These are phyloP conservation scores for Mycogone perniciosa DNA, from an alignment of 2,329 filamentous ascomycete species.

Conservation along the genomic window DNA sequence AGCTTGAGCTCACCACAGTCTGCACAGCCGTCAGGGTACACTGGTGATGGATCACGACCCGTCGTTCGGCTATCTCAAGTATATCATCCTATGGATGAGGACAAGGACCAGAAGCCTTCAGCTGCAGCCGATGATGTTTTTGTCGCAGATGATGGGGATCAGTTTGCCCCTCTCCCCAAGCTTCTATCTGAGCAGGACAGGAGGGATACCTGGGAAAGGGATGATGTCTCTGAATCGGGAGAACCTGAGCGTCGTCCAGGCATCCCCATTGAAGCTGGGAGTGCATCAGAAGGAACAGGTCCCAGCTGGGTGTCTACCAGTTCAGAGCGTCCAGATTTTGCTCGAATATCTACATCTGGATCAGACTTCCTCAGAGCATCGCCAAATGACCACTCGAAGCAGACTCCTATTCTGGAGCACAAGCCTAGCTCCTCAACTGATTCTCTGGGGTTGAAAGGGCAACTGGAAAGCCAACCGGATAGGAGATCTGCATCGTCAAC, in stretches of 20 bases:
- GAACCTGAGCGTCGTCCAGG: not conserved
- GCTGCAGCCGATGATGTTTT: constrained; percentile 50
- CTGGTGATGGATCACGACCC: constrained; percentile 43
- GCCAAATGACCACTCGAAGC: no score
- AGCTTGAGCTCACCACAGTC: not conserved
- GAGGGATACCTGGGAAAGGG: constrained; percentile 12
- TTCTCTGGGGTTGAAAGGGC: not conserved
- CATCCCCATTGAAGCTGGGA: not conserved
- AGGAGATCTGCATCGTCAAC: not conserved
- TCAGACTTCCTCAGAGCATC: no score
- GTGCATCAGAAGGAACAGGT: no score
- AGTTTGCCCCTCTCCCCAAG: constrained; percentile 17
- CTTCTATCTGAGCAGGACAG: constrained; percentile 1
- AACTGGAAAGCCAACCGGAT: not conserved
- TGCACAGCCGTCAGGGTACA: not conserved
- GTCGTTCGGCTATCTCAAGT: constrained; percentile 72
- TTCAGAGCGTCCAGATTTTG: no score
- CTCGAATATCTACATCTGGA: no score
- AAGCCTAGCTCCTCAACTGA: not conserved
- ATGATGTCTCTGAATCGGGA: constrained; percentile 1
- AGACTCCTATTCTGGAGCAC: not conserved
- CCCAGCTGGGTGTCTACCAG: no score
- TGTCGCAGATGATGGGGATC: constrained; percentile 30
- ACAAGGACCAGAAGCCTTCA: constrained; percentile 52
- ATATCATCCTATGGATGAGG: constrained; percentile 65